phyloP scores from a whole-genome alignment of 768 basidiomycete species.

The Krasilnikovozyma curviuscula region DNA sequence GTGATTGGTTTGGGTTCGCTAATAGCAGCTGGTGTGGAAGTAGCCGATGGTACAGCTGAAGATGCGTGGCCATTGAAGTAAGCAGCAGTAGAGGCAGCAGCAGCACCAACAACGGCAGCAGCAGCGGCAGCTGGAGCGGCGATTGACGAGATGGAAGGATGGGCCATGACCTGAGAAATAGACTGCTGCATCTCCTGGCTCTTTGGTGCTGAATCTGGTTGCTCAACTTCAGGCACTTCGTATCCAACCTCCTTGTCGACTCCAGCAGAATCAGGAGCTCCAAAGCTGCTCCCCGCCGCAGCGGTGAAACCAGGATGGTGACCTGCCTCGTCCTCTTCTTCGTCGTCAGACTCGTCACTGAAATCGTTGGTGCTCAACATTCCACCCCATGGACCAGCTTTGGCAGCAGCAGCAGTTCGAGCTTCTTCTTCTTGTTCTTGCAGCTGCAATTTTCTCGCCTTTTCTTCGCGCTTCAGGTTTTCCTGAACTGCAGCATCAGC shows the following conservation, averaged over 20 bases:
- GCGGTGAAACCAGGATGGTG: neutral
- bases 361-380: slow-evolving; percentile 19
- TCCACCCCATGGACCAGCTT: neutral
- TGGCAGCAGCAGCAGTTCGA: too few relatives aligned
- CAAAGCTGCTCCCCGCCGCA: neutral
- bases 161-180: neutral
- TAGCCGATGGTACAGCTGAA: too few relatives aligned
- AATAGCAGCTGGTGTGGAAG: too few relatives aligned
- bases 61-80: neutral
- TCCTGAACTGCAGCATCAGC: slow-evolving; percentile 27
- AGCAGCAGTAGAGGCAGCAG: slow-evolving; percentile 1
- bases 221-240: neutral
- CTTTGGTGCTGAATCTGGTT: neutral
- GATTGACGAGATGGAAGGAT: neutral
- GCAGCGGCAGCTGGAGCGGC: neutral
- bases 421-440: slow-evolving; percentile 15
- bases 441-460: slow-evolving; percentile 16
- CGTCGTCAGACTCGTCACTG: slow-evolving; percentile 34
- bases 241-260: neutral
- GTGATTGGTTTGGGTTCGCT: too few relatives aligned
- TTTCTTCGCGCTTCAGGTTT: slow-evolving; percentile 22
- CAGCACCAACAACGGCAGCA: neutral
- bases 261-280: neutral
- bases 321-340: slow-evolving; percentile 30
- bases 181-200: neutral